These are phyloP conservation scores for Ceriops tagal DNA, from an alignment of 345 rosid species.

Conservation along the genomic window DNA sequence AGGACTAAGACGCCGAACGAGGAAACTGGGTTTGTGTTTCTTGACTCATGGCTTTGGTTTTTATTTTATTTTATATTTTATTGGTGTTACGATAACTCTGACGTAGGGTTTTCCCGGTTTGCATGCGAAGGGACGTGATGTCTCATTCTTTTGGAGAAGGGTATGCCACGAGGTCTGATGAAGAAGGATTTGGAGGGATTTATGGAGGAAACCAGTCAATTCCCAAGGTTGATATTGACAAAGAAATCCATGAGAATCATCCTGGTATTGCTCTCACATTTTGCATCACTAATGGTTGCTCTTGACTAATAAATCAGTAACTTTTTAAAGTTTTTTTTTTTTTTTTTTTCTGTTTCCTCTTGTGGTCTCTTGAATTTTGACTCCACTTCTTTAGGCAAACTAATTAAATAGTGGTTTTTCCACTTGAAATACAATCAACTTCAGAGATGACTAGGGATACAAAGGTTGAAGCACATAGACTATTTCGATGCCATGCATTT, in stretches of 20 bases:
- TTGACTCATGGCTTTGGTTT: neutral
- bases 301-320: too few relatives aligned
- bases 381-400: too few relatives aligned
- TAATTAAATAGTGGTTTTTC: too few relatives aligned
- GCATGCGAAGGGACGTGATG: constrained; percentile 51
- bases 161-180: constrained; percentile 67
- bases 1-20: constrained; percentile 24
- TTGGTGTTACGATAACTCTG: neutral
- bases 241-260: constrained; percentile 48
- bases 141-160: constrained; percentile 75
- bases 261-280: constrained; percentile 39
- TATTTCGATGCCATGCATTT: too few relatives aligned
- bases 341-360: neutral
- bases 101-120: neutral
- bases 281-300: neutral
- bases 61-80: neutral
- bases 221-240: constrained; percentile 17
- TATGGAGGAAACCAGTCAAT: constrained; percentile 49
- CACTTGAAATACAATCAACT: neutral
- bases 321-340: neutral
- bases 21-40: constrained; percentile 20
- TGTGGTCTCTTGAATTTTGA: too few relatives aligned
- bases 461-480: too few relatives aligned
- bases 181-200: constrained; percentile 81
- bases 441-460: too few relatives aligned